Percentiles rank a stretch among this genome's conserved stretches.
Evolutionary conservation across 164 flowering plant genomes (phyloP).

Genomic region (Annona squamosa): DNA sequence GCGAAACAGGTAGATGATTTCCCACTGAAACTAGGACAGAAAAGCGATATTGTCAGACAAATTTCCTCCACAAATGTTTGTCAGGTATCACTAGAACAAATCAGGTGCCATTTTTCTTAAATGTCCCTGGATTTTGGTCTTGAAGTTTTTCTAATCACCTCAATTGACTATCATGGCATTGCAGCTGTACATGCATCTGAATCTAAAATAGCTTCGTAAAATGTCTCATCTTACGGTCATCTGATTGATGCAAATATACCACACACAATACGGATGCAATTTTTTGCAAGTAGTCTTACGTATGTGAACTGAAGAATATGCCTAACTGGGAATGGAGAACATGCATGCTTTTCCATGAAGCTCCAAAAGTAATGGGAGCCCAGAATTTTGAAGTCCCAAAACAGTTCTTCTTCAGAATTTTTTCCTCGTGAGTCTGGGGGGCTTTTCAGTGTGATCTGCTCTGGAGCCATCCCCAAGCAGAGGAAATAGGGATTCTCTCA

Average conservation of each 20-base stretch:
- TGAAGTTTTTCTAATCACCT: not conserved
- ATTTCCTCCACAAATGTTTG: not conserved
- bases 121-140: not conserved
- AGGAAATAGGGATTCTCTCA: too few species aligned
- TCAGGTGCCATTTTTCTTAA: not conserved
- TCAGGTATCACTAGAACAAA: not conserved
- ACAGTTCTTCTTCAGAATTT: too few species aligned
- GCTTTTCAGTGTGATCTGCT: too few species aligned
- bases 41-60: not conserved
- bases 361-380: not conserved
- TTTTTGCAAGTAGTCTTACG: not conserved
- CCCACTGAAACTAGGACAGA: conserved; percentile 50
- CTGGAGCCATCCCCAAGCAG: too few species aligned
- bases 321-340: not conserved
- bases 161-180: not conserved
- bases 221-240: not conserved
- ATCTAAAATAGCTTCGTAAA: not conserved
- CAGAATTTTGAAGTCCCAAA: not conserved
- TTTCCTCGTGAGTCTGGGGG: too few species aligned
- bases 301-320: not conserved
- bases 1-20: conserved; percentile 50
- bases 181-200: not conserved
- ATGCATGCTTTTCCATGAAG: not conserved
- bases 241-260: too few species aligned
- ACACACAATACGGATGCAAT: too few species aligned